Percentiles rank a stretch among this genome's conserved stretches.
These are phyloP conservation scores for Boletus subparvulus DNA, from an alignment of 768 basidiomycete genomes.

Conservation along the genomic window DNA sequence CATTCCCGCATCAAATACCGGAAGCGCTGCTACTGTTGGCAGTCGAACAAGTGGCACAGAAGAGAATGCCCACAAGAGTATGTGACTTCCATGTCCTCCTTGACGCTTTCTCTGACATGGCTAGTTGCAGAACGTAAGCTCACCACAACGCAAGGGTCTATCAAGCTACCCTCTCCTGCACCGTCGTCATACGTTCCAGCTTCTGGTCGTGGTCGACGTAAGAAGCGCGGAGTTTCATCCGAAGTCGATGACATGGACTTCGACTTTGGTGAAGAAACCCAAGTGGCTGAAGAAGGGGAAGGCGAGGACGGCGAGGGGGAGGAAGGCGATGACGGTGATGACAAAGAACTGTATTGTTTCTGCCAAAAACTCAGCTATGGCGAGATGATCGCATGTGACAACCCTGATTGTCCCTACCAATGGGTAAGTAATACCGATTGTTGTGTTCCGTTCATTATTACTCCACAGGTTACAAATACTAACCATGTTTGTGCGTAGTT, in stretches of 20 bases:
- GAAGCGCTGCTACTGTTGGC: constrained; percentile 1
- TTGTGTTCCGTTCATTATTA: not conserved
- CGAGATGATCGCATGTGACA: constrained; percentile 68
- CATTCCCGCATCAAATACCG: constrained; percentile 18
- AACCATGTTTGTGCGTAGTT: constrained; percentile 41
- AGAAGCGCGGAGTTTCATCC: constrained; percentile 37
- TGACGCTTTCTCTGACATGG: constrained; percentile 2
- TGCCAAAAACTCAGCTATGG: constrained; percentile 65
- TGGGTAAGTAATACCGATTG: constrained; percentile 48
- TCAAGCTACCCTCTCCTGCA: constrained; percentile 36
- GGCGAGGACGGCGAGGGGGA: constrained; percentile 41
- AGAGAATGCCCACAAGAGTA: constrained; percentile 33
- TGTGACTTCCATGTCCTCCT: not conserved
- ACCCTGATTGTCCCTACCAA: constrained; percentile 54
- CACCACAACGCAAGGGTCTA: constrained; percentile 29
- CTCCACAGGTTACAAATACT: constrained; percentile 5
- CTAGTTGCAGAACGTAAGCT: constrained; percentile 30
- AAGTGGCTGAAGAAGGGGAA: constrained; percentile 31
- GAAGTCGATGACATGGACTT: constrained; percentile 36
- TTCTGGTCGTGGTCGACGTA: constrained; percentile 33
- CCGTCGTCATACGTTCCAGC: constrained; percentile 31
- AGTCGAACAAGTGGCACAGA: constrained; percentile 21
- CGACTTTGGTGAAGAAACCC: constrained; percentile 34
- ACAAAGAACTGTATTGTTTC: constrained; percentile 60
- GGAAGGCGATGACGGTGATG: constrained; percentile 52